Base-by-base conservation (phyloP, 495 filamentous ascomycete genomes). In the Cercophora scortea region DNA sequence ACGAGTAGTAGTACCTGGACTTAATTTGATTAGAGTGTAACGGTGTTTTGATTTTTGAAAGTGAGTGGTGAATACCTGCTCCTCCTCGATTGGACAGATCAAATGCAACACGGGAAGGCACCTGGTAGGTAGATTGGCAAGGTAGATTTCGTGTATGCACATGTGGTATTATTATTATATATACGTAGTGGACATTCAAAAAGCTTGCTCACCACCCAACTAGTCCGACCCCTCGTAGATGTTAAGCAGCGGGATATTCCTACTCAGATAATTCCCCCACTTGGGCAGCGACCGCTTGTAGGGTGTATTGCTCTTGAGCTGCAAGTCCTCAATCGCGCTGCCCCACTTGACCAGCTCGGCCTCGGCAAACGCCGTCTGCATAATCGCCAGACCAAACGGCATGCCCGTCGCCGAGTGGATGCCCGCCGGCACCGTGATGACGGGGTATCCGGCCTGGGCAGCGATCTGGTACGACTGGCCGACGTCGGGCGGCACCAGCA, bases 351-450 rank as follows among this genome's bases (percentile, higher is more conserved):
- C 69, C 50, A 89, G 64, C 42, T 68, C 71, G 1, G 68, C 68
- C 62, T 90, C 86, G 4, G 72, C 74, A 64, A 75, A 88, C 1
- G 85, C 85, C 3, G 83, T 85, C 47, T 66, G 65, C 76, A 88
- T 79, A 39, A 90, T 68, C 3, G 76, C 82, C 18, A 90, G 62
- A 0, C 86, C 85, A 60, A 83, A 87, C 1, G 84, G 83, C 79
- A 90, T 86, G 10, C 83, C 82, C 1, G 72, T 85, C 25, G 56
- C 57, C 4, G 66, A 48, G 57, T 75, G 70, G 10, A 75, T 65
- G 12, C 78, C 80, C 2, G 77, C 83, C 0, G 86, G 86, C 0
- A 90, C 60, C 3, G 84, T 88, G 54, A 89, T 70, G 51, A 86
- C 74, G 1, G 85, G 86, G 63, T 90, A 89, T 1, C 85, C 85